These are phyloP conservation scores for Halocafeteria seosinensis DNA, from an alignment of 108 stramenopile species.

Conservation along the genomic window DNA sequence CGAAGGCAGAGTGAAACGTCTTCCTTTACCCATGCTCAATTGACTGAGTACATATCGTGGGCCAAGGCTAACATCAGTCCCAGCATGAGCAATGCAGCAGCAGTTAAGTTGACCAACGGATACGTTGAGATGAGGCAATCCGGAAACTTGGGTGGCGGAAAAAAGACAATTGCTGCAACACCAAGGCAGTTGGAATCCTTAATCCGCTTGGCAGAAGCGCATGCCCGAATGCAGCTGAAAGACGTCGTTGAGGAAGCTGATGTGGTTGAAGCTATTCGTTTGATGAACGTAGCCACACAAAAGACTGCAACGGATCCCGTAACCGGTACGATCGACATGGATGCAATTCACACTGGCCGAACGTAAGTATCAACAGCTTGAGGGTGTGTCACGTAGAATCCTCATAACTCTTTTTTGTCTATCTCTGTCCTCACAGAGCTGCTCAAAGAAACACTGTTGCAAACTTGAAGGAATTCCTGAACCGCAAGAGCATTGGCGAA, in stretches of 20 bases:
- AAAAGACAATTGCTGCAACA: slow-evolving; percentile 83
- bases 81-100: slow-evolving; percentile 59
- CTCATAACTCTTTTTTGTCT: slow-evolving; percentile 10
- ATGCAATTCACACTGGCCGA: slow-evolving; percentile 79
- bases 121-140: slow-evolving; percentile 73
- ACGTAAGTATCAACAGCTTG: slow-evolving; percentile 51
- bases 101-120: slow-evolving; percentile 57
- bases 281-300: slow-evolving; percentile 89
- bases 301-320: slow-evolving; percentile 86
- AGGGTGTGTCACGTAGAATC: slow-evolving; percentile 30
- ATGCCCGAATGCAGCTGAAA: slow-evolving; percentile 69
- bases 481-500: too few species aligned
- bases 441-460: neutral
- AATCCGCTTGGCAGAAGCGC: slow-evolving; percentile 78
- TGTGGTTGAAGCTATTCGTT: slow-evolving; percentile 71
- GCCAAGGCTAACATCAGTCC: slow-evolving; percentile 46
- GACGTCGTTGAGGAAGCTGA: slow-evolving; percentile 51
- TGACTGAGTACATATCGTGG: slow-evolving; percentile 64
- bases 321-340: slow-evolving; percentile 96
- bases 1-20: neutral
- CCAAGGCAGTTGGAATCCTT: slow-evolving; percentile 92
- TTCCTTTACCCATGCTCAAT: slow-evolving; percentile 50
- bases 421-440: neutral
- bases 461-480: too few species aligned
- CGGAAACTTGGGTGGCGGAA: slow-evolving; percentile 37